These are phyloP conservation scores for Teratosphaeria destructans DNA, from an alignment of 2,329 filamentous ascomycete genomes.

Conservation along the genomic window DNA sequence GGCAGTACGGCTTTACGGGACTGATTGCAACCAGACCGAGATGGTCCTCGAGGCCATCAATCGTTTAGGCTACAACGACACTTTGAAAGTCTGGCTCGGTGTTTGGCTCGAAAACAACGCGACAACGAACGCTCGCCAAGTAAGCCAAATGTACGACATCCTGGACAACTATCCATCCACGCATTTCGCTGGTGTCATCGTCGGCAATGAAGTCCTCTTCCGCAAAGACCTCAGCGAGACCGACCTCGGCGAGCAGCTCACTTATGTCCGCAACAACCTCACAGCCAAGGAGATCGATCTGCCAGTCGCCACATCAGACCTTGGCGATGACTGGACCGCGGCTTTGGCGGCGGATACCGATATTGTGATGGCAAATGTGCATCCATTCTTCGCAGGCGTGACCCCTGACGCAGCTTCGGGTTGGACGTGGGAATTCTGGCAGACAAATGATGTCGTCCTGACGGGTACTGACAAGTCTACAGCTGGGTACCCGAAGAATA, in stretches of 20 bases:
- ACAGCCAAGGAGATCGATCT: slow-evolving; percentile 55
- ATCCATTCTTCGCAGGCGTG: slow-evolving; percentile 87
- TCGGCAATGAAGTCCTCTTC: slow-evolving; percentile 55
- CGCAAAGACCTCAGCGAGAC: slow-evolving; percentile 55
- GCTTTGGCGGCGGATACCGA: slow-evolving; percentile 62
- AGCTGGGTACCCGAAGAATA: slow-evolving; percentile 17
- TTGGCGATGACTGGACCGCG: slow-evolving; percentile 76
- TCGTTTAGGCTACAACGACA: slow-evolving; percentile 55
- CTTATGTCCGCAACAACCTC: slow-evolving; percentile 61
- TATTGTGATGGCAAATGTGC: slow-evolving; percentile 91
- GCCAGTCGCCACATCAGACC: slow-evolving; percentile 75
- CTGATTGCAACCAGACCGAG: slow-evolving; percentile 93
- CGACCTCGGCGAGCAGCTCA: slow-evolving; percentile 54
- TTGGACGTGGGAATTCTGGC: slow-evolving; percentile 83
- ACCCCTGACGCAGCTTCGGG: slow-evolving; percentile 54
- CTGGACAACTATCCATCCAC: slow-evolving; percentile 51
- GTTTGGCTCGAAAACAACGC: slow-evolving; percentile 82
- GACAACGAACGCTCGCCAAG: slow-evolving; percentile 74
- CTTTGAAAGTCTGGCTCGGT: slow-evolving; percentile 85
- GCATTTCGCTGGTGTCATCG: slow-evolving; percentile 51
- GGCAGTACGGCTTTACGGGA: slow-evolving; percentile 79
- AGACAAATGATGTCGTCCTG: slow-evolving; percentile 24
- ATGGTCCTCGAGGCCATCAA: slow-evolving; percentile 81
- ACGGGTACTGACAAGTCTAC: slow-evolving; percentile 50
- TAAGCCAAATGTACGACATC: slow-evolving; percentile 74